Conservation (phyloP, 179 eudicot species). For the Corrigiola litoralis region DNA sequence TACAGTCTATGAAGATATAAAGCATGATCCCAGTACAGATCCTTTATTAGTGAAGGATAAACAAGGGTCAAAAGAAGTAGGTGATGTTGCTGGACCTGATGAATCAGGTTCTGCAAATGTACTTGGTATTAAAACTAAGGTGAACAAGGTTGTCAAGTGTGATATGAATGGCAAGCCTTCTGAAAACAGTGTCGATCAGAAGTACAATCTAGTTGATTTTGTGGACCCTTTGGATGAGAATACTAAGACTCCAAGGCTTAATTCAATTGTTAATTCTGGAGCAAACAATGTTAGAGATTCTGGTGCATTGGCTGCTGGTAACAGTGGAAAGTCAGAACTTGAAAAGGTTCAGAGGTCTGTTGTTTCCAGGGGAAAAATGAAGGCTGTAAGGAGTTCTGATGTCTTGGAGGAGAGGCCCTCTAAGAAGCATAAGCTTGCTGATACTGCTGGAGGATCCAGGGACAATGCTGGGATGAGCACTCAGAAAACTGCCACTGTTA, state of each 20-base stretch:
- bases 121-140: too few species aligned
- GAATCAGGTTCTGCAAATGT: neutral
- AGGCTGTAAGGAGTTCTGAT: too few species aligned
- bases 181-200: conserved; percentile 4
- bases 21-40: neutral
- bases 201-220: conserved; percentile 7
- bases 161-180: conserved; percentile 2
- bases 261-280: neutral
- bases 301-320: conserved; percentile 8
- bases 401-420: conserved; percentile 26
- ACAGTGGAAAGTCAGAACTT: conserved; percentile 5
- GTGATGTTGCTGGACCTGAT: conserved; percentile 13
- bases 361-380: conserved; percentile 9
- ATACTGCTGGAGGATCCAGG: neutral
- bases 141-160: conserved; percentile 3
- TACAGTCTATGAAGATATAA: neutral
- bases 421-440: conserved; percentile 33
- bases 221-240: conserved; percentile 1
- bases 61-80: neutral
- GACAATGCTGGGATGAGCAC: conserved; percentile 10
- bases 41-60: neutral
- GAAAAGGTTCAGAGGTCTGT: conserved; percentile 11
- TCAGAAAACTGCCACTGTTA: conserved; percentile 14
- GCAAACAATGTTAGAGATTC: neutral
- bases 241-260: neutral